Evolutionary conservation across 176 grass and related monocot genomes (phyloP).

Genomic region (Oryza meridionalis): DNA sequence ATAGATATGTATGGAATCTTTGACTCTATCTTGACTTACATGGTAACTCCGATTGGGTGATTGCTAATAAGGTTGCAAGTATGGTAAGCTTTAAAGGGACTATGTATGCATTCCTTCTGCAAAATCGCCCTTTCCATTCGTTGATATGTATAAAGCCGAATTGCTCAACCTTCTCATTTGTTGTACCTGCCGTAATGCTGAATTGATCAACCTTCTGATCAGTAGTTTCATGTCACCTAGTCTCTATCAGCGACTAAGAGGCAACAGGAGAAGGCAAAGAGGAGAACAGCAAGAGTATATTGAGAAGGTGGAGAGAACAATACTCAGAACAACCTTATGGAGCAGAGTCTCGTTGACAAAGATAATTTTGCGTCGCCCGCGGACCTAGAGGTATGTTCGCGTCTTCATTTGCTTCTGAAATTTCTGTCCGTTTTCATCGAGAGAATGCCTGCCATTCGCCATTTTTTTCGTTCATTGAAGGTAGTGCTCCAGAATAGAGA

Average conservation of each 20-base stretch:
- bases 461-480: background rate
- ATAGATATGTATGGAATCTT: background rate
- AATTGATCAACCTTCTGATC: too few species aligned
- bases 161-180: background rate
- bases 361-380: background rate
- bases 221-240: too few species aligned
- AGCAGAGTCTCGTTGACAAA: background rate
- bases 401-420: background rate
- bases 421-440: background rate
- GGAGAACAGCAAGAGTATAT: background rate
- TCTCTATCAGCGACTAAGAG: background rate
- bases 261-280: background rate
- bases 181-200: too few species aligned
- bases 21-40: background rate
- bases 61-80: background rate
- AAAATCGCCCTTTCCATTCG: background rate
- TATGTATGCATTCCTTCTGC: background rate
- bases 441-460: background rate
- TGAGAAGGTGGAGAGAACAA: background rate
- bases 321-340: slow-evolving; percentile 19
- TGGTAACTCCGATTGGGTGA: slow-evolving; percentile 2
- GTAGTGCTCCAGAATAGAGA: background rate
- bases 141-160: background rate
- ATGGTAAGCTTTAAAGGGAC: slow-evolving; percentile 4
- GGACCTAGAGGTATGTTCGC: slow-evolving; percentile 14